Percentiles rank a stretch among this genome's conserved stretches.
phyloP scores from a whole-genome alignment of 495 filamentous ascomycete species.

The Neurospora sp. region DNA sequence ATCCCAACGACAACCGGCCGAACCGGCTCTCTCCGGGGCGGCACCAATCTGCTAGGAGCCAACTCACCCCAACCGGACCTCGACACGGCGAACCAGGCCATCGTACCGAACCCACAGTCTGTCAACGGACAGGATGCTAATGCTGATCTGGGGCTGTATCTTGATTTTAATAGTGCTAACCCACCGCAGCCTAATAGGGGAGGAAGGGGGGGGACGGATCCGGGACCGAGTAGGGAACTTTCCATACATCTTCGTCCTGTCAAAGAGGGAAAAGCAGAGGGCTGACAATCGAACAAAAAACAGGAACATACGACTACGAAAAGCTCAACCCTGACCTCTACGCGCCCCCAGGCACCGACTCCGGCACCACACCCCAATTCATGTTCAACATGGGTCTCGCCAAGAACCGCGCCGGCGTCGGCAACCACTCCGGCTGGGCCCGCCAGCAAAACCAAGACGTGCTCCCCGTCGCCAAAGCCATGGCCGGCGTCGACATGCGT shows the following conservation, averaged over 20 bases:
- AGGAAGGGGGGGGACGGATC: slow-evolving; percentile 45
- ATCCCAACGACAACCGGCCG: slow-evolving; percentile 21
- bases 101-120: slow-evolving; percentile 23
- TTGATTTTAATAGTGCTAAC: slow-evolving; percentile 51
- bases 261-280: too few relatives aligned
- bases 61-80: slow-evolving; percentile 23
- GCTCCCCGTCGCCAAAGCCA: slow-evolving; percentile 52
- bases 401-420: slow-evolving; percentile 47
- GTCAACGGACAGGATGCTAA: slow-evolving; percentile 46
- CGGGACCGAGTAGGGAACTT: slow-evolving; percentile 35
- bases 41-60: slow-evolving; percentile 26
- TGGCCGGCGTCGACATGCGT: slow-evolving; percentile 75
- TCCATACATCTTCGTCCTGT: too few relatives aligned
- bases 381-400: slow-evolving; percentile 67
- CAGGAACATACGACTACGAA: slow-evolving; percentile 50
- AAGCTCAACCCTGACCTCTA: slow-evolving; percentile 55
- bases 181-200: slow-evolving; percentile 66
- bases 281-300: background rate
- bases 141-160: slow-evolving; percentile 46
- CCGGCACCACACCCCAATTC: slow-evolving; percentile 51
- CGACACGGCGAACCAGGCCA: slow-evolving; percentile 21
- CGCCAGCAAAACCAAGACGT: slow-evolving; percentile 55
- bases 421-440: slow-evolving; percentile 53
- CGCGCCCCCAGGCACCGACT: slow-evolving; percentile 57
- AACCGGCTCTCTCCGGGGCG: slow-evolving; percentile 26